Evolutionary conservation across 805 yeast genomes (phyloP).

Genomic region (Cyberlindnera petersonii): DNA sequence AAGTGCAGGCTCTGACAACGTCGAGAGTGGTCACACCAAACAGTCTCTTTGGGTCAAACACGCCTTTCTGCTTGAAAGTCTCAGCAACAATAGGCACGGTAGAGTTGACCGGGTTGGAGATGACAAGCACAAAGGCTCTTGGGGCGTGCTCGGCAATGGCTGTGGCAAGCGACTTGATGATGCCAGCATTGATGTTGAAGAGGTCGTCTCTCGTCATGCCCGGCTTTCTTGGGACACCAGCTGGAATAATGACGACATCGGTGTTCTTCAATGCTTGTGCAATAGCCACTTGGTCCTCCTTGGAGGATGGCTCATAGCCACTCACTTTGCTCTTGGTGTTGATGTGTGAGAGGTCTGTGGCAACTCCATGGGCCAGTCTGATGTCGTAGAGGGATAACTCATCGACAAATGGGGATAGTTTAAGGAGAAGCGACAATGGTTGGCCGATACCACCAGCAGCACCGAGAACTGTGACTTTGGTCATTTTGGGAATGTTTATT

Average conservation of each 20-base stretch:
- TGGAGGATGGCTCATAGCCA: conserved; percentile 49
- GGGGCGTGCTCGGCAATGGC: conserved; percentile 73
- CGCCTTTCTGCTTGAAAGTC: conserved; percentile 62
- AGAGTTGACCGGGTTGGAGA: conserved; percentile 92
- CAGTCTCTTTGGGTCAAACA: conserved; percentile 65
- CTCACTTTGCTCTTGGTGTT: conserved; percentile 59
- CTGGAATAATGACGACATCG: conserved; percentile 57
- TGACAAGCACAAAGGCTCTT: conserved; percentile 71
- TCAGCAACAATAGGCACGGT: conserved; percentile 88
- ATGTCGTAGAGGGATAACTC: conserved; percentile 81
- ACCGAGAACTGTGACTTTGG: conserved; percentile 80
- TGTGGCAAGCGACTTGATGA: conserved; percentile 67
- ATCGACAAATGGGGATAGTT: conserved; percentile 54
- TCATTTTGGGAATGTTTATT: no score
- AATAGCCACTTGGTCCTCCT: conserved; percentile 45
- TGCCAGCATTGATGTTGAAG: conserved; percentile 79
- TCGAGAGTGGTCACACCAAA: conserved; percentile 91
- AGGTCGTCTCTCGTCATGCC: conserved; percentile 93
- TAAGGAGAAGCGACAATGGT: conserved; percentile 78
- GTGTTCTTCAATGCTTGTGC: conserved; percentile 35
- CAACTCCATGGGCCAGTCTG: conserved; percentile 81
- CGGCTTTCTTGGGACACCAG: conserved; percentile 91
- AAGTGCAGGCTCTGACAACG: conserved; percentile 79
- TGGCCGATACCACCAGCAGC: conserved; percentile 97
- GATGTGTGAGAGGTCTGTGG: conserved; percentile 83